phyloP scores from a whole-genome alignment of 352 stramenopile species.

The Thalassiosira hispida region DNA sequence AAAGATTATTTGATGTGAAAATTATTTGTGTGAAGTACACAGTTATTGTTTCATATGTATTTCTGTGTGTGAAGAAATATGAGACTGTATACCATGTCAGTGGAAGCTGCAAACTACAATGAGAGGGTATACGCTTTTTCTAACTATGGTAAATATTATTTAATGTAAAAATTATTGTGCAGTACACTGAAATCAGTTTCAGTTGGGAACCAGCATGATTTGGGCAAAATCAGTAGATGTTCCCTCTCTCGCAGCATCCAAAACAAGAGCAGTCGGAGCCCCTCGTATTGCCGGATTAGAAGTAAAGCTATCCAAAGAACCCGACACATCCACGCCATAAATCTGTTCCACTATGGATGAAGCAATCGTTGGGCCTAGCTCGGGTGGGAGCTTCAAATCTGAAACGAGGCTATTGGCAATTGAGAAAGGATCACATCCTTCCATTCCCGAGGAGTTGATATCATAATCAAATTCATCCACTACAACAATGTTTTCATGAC shows the following conservation, averaged over 20 bases:
- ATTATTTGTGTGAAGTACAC: too few relatives aligned
- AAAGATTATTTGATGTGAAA: not conserved
- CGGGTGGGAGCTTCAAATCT: conserved; percentile 75
- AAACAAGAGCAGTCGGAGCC: conserved; percentile 36
- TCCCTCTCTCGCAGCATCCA: conserved; percentile 40
- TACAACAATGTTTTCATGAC: conserved; percentile 65
- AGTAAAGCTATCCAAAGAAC: conserved; percentile 26
- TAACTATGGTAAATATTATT: too few relatives aligned
- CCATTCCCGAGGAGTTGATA: conserved; percentile 45
- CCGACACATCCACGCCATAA: conserved; percentile 54
- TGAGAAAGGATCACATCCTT: conserved; percentile 54
- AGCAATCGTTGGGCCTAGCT: conserved; percentile 61
- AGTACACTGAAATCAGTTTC: conserved; percentile 18
- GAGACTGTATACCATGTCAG: too few relatives aligned
- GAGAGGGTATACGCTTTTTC: too few relatives aligned
- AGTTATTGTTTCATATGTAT: too few relatives aligned
- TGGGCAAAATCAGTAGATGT: conserved; percentile 38
- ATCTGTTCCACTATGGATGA: conserved; percentile 76
- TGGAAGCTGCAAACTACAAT: too few relatives aligned
- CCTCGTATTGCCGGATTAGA: conserved; percentile 3
- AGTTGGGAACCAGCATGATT: conserved; percentile 34
- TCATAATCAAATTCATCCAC: conserved; percentile 82
- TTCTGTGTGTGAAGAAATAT: too few relatives aligned
- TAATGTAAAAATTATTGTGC: not conserved
- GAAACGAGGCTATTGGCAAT: conserved; percentile 61